phyloP scores from a whole-genome alignment of 345 rosid species.

The Rhizophora apiculata region DNA sequence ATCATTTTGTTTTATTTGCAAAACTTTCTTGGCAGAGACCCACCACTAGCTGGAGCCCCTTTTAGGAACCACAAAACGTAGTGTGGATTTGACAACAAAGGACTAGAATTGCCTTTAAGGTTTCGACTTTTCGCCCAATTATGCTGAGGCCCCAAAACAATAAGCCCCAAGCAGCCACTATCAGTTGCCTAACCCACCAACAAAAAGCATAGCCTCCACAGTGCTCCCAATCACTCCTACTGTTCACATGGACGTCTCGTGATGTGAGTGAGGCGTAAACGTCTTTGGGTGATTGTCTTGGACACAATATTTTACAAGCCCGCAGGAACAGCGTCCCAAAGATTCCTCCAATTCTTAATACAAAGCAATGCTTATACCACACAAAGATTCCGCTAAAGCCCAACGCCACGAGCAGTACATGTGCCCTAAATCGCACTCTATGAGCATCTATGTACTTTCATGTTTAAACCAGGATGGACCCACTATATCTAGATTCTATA shows the following conservation, averaged over 20 bases:
- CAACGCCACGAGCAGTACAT: constrained; percentile 26
- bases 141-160: constrained; percentile 12
- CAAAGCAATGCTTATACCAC: constrained; percentile 8
- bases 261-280: constrained; percentile 27
- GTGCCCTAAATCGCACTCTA: constrained; percentile 35
- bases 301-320: not conserved
- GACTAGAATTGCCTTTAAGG: constrained; percentile 15
- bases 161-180: constrained; percentile 2
- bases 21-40: too few relatives aligned
- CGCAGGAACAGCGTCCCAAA: constrained; percentile 5
- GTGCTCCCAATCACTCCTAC: constrained; percentile 10
- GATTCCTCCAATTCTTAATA: constrained; percentile 20
- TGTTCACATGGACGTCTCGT: constrained; percentile 66
- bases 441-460: constrained; percentile 35
- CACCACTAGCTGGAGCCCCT: too few relatives aligned
- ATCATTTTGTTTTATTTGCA: not conserved
- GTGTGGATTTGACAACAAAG: not conserved
- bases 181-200: constrained; percentile 22
- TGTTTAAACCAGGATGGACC: constrained; percentile 36
- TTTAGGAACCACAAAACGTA: not conserved
- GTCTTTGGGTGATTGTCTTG: constrained; percentile 18
- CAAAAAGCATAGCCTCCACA: not conserved
- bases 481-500: constrained; percentile 45
- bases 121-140: constrained; percentile 14
- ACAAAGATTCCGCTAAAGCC: constrained; percentile 21